phyloP scores from a whole-genome alignment of 2,329 filamentous ascomycete genomes.

The Didymella exigua region DNA sequence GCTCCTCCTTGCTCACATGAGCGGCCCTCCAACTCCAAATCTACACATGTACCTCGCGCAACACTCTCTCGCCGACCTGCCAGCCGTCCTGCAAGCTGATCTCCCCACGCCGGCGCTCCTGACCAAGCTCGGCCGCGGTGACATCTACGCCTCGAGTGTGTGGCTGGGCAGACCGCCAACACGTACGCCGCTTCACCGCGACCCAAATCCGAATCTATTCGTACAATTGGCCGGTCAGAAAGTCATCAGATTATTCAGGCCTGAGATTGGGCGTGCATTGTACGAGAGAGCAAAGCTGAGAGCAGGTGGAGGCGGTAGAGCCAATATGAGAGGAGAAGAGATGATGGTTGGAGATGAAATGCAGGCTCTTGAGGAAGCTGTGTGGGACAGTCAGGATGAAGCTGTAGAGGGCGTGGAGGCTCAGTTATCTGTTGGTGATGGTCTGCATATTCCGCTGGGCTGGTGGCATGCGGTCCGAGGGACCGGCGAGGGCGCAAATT shows the following conservation, averaged over 20 bases:
- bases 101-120: conserved; percentile 72
- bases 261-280: conserved; percentile 65
- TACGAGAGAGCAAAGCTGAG: conserved; percentile 59
- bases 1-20: conserved; percentile 65
- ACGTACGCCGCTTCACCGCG: conserved; percentile 86
- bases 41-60: conserved; percentile 83
- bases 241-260: conserved; percentile 71
- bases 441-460: conserved; percentile 77
- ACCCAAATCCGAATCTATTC: conserved; percentile 94
- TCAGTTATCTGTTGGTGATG: conserved; percentile 68
- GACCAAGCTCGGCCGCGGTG: conserved; percentile 68
- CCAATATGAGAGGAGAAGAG: conserved; percentile 73
- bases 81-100: conserved; percentile 65
- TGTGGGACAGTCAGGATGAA: conserved; percentile 65
- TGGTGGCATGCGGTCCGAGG: conserved; percentile 89
- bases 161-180: conserved; percentile 90
- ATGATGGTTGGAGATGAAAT: conserved; percentile 89
- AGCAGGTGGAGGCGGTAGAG: conserved; percentile 53
- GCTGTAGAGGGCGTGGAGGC: conserved; percentile 42
- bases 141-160: conserved; percentile 84
- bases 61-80: conserved; percentile 72
- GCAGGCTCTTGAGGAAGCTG: conserved; percentile 65
- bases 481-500: conserved; percentile 61
- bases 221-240: conserved; percentile 80
- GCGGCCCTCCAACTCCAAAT: conserved; percentile 38